A percentile compares a stretch with the other conserved stretches of the same genome.
phyloP scores from a whole-genome alignment of 2,329 filamentous ascomycete species.

The Delphinella strobiligena region DNA sequence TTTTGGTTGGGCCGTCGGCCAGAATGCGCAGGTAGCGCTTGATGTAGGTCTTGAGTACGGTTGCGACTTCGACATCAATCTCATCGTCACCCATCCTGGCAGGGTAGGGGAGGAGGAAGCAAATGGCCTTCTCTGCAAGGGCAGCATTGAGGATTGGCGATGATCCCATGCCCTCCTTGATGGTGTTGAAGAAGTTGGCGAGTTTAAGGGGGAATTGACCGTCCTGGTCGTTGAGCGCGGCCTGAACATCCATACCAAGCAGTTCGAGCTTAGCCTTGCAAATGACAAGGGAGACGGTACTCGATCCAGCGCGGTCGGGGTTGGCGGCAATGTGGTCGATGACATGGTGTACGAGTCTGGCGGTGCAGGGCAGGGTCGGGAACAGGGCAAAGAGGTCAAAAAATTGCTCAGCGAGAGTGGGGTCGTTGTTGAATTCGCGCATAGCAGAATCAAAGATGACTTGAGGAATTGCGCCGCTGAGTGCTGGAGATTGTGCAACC shows the following conservation, averaged over 20 bases:
- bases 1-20: neutral
- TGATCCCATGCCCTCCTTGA: constrained; percentile 41
- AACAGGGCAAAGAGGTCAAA: constrained; percentile 71
- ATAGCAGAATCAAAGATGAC: constrained; percentile 82
- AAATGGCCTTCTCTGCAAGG: constrained; percentile 35
- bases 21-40: constrained; percentile 21
- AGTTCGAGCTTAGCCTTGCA: constrained; percentile 63
- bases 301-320: constrained; percentile 42
- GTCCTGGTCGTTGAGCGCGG: constrained; percentile 30
- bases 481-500: constrained; percentile 59
- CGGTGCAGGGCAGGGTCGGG: constrained; percentile 49
- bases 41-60: constrained; percentile 34
- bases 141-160: constrained; percentile 21
- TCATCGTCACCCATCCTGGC: constrained; percentile 25
- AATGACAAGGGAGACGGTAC: constrained; percentile 48
- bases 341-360: constrained; percentile 61
- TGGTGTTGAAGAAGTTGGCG: constrained; percentile 48
- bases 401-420: constrained; percentile 58
- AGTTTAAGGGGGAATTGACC: constrained; percentile 58
- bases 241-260: constrained; percentile 49
- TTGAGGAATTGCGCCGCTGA: constrained; percentile 85
- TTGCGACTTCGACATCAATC: constrained; percentile 39
- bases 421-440: constrained; percentile 57
- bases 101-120: constrained; percentile 35
- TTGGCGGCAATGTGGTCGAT: constrained; percentile 45